These are phyloP conservation scores for Mycena rebaudengoi DNA, from an alignment of 768 basidiomycete genomes.

Conservation along the genomic window DNA sequence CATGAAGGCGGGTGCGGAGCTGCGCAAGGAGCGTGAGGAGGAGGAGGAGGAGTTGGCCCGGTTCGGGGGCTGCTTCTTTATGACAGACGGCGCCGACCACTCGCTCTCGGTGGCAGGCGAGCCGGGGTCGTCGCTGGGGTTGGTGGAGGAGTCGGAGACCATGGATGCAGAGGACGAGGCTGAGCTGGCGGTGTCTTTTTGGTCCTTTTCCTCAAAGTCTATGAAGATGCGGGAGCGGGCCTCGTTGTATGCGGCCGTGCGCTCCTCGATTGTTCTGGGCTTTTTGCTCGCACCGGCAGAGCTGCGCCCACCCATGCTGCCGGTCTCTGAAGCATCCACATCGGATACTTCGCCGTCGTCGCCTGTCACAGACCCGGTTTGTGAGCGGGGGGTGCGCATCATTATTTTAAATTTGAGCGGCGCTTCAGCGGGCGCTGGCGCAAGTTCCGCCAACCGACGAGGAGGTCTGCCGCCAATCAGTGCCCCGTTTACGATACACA, in stretches of 20 bases:
- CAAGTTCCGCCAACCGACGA: slow-evolving; percentile 77
- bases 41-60: slow-evolving; percentile 63
- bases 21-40: slow-evolving; percentile 68
- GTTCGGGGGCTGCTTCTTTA: slow-evolving; percentile 61
- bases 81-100: slow-evolving; percentile 67
- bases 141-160: slow-evolving; percentile 69
- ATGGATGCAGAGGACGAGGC: slow-evolving; percentile 81
- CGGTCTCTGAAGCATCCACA: slow-evolving; percentile 80
- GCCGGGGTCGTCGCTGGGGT: slow-evolving; percentile 67
- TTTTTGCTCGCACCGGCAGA: slow-evolving; percentile 70
- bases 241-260: slow-evolving; percentile 90
- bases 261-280: slow-evolving; percentile 82
- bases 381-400: slow-evolving; percentile 78
- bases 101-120: slow-evolving; percentile 85
- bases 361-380: slow-evolving; percentile 73
- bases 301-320: slow-evolving; percentile 78
- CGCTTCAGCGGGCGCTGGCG: slow-evolving; percentile 73
- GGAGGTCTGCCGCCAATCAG: slow-evolving; percentile 59
- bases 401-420: slow-evolving; percentile 91
- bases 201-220: slow-evolving; percentile 79
- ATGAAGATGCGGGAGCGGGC: slow-evolving; percentile 89
- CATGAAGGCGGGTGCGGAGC: slow-evolving; percentile 57
- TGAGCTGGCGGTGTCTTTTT: slow-evolving; percentile 77
- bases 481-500: slow-evolving; percentile 24
- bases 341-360: slow-evolving; percentile 84